Percentiles rank a stretch among this genome's conserved stretches.
phyloP scores from a whole-genome alignment of 2,329 filamentous ascomycete species.

The Aspergillus melleus region DNA sequence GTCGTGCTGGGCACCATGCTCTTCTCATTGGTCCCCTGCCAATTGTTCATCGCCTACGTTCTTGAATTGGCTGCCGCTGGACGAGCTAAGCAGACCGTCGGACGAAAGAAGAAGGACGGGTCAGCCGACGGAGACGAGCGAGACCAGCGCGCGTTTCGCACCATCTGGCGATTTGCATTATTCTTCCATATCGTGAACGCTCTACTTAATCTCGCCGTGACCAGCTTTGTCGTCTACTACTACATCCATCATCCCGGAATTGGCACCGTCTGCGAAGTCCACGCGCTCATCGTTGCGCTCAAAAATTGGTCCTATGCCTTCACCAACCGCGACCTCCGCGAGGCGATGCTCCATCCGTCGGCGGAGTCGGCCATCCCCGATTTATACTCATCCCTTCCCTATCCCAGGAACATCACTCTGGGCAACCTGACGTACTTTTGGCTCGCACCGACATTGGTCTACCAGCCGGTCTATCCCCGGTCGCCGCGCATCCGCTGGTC shows the following conservation, averaged over 20 bases:
- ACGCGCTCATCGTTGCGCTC: conserved; percentile 93
- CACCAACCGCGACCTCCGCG: conserved; percentile 91
- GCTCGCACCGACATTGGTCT: conserved; percentile 95
- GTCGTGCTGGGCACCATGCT: conserved; percentile 72
- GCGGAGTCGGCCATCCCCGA: conserved; percentile 69
- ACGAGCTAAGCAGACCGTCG: conserved; percentile 70
- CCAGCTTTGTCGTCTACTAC: conserved; percentile 85
- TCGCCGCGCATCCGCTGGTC: conserved; percentile 78
- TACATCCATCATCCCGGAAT: conserved; percentile 91
- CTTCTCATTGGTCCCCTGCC: conserved; percentile 85
- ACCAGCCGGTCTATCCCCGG: conserved; percentile 94
- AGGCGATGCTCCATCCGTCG: conserved; percentile 81
- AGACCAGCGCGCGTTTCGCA: conserved; percentile 63
- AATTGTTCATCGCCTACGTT: conserved; percentile 84
- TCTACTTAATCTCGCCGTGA: conserved; percentile 74
- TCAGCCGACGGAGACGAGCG: conserved; percentile 60
- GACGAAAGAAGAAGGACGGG: conserved; percentile 55
- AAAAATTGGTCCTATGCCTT: conserved; percentile 96
- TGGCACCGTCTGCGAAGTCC: conserved; percentile 84
- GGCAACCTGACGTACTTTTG: conserved; percentile 91
- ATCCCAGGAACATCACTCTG: conserved; percentile 87
- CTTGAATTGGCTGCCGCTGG: conserved; percentile 83
- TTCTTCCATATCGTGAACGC: conserved; percentile 82
- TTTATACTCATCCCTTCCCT: conserved; percentile 79
- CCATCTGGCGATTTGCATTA: conserved; percentile 78